Conservation (phyloP, 257 asterid genomes). For the Solanum medicagineum region DNA sequence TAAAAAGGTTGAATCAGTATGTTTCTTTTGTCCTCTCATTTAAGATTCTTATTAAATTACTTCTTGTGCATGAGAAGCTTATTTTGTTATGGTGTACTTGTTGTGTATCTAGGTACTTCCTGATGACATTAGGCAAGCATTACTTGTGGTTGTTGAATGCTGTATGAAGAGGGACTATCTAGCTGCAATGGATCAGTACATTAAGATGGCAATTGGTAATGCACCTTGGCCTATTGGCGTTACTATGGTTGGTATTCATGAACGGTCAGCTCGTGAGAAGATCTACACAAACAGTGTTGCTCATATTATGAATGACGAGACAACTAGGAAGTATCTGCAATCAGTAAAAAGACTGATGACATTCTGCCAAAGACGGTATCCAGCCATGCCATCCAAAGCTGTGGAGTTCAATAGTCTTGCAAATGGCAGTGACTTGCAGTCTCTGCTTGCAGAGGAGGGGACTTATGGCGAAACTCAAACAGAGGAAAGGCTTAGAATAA, state of each 20-base stretch:
- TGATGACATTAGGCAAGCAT: constrained; percentile 78
- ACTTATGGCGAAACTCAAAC: constrained; percentile 23
- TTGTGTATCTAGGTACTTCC: constrained; percentile 55
- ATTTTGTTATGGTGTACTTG: neutral
- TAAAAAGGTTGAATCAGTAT: neutral
- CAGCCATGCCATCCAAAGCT: constrained; percentile 88
- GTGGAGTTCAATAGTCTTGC: constrained; percentile 97
- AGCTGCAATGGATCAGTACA: constrained; percentile 96
- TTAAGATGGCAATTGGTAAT: constrained; percentile 82
- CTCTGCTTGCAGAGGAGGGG: constrained; percentile 72
- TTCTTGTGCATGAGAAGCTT: neutral
- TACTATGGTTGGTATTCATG: constrained; percentile 99
- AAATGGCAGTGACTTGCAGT: constrained; percentile 90
- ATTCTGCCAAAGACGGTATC: constrained; percentile 84
- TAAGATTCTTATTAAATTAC: neutral
- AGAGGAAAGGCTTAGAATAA: constrained; percentile 55
- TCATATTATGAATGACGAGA: constrained; percentile 98
- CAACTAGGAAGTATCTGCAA: constrained; percentile 87
- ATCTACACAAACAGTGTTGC: constrained; percentile 96
- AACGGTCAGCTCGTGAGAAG: constrained; percentile 99
- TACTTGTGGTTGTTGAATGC: constrained; percentile 59
- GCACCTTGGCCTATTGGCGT: constrained; percentile 99
- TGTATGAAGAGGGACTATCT: constrained; percentile 83
- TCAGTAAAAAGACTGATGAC: constrained; percentile 91
- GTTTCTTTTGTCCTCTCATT: neutral